phyloP scores from a whole-genome alignment of 2,329 filamentous ascomycete genomes.

The Claviceps sp. region DNA sequence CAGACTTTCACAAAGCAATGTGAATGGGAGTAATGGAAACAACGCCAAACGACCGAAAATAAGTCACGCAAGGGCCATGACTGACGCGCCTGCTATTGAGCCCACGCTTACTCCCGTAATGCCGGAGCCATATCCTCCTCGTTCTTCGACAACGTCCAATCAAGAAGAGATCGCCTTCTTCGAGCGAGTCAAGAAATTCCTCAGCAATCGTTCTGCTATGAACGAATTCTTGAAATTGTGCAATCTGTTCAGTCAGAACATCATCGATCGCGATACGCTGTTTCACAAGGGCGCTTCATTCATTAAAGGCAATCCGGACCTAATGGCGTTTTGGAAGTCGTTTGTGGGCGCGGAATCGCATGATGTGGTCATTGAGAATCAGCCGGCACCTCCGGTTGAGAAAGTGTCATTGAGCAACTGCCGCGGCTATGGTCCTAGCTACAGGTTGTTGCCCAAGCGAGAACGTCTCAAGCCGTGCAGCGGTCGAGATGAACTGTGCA shows the following conservation, averaged over 20 bases:
- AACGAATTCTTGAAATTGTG: slow-evolving; percentile 95
- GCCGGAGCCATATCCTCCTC: slow-evolving; percentile 74
- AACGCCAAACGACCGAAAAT: slow-evolving; percentile 58
- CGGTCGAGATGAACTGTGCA: slow-evolving; percentile 88
- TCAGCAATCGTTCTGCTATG: slow-evolving; percentile 83
- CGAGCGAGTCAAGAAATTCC: slow-evolving; percentile 90
- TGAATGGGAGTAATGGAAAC: slow-evolving; percentile 27
- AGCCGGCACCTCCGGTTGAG: slow-evolving; percentile 59
- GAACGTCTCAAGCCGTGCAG: slow-evolving; percentile 87
- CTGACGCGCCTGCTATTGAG: slow-evolving; percentile 53
- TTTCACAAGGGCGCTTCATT: slow-evolving; percentile 74
- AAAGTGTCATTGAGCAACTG: slow-evolving; percentile 92
- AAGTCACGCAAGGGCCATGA: slow-evolving; percentile 49
- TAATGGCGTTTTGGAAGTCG: slow-evolving; percentile 77
- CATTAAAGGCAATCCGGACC: slow-evolving; percentile 74
- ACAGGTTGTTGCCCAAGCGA: slow-evolving; percentile 78
- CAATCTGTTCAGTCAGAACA: slow-evolving; percentile 85
- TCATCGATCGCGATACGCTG: slow-evolving; percentile 76
- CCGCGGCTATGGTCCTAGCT: slow-evolving; percentile 88
- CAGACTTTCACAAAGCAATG: slow-evolving; percentile 17
- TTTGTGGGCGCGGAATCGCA: slow-evolving; percentile 69
- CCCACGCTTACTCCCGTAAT: slow-evolving; percentile 80
- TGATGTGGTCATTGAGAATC: slow-evolving; percentile 68
- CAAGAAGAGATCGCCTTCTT: slow-evolving; percentile 88
- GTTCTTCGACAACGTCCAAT: slow-evolving; percentile 56